phyloP scores from a whole-genome alignment of 2,329 filamentous ascomycete genomes.

The Colletotrichum tropicicola region DNA sequence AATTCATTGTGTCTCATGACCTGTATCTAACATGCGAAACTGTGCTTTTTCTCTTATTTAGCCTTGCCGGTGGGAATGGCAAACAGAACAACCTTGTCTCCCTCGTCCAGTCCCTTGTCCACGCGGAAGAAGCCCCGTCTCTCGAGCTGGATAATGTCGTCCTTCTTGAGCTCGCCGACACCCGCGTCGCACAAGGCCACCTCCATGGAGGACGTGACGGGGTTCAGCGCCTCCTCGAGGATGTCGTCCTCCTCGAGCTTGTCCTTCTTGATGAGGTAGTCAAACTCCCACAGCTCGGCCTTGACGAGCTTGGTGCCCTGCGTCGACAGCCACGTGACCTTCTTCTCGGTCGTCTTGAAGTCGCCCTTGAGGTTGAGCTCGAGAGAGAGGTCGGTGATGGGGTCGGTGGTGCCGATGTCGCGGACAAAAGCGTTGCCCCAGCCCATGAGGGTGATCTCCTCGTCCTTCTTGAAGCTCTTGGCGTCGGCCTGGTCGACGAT shows the following conservation, averaged over 20 bases:
- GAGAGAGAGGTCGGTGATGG: constrained; percentile 76
- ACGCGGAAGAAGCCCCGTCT: constrained; percentile 91
- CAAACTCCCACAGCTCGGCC: constrained; percentile 92
- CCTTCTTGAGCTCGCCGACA: constrained; percentile 79
- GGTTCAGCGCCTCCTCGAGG: constrained; percentile 84
- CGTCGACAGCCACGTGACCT: constrained; percentile 90
- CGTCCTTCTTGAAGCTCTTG: constrained; percentile 80
- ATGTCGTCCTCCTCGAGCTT: constrained; percentile 89
- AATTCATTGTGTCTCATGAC: constrained; percentile 19
- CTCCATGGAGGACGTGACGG: constrained; percentile 77
- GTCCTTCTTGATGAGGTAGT: constrained; percentile 95
- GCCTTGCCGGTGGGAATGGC: constrained; percentile 65
- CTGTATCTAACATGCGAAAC: constrained; percentile 4
- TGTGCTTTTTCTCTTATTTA: constrained; percentile 41
- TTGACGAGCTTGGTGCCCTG: constrained; percentile 80
- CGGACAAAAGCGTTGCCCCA: constrained; percentile 92
- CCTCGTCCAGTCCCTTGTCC: constrained; percentile 70
- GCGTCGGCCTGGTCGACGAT: constrained; percentile 89
- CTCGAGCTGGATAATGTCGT: constrained; percentile 96
- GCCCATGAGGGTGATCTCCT: constrained; percentile 96
- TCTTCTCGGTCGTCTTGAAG: constrained; percentile 95
- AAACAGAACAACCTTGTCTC: constrained; percentile 62
- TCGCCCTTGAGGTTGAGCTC: constrained; percentile 94
- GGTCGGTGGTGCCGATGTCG: constrained; percentile 65
- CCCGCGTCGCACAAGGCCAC: constrained; percentile 84